These are phyloP conservation scores for Fusarium denticulatum DNA, from an alignment of 2,329 filamentous ascomycete genomes.

Conservation along the genomic window DNA sequence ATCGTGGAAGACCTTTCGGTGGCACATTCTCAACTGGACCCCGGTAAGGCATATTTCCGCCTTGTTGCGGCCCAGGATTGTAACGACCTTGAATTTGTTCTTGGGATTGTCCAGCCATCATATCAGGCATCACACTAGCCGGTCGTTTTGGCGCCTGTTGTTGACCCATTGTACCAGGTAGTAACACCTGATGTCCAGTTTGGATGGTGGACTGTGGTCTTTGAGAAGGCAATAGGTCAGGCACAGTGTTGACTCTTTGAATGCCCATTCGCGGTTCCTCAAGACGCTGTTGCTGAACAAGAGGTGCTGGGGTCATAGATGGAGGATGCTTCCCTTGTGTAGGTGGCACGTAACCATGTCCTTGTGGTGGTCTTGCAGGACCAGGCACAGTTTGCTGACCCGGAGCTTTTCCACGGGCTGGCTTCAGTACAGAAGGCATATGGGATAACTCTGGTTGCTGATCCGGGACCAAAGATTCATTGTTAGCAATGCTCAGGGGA, in stretches of 20 bases:
- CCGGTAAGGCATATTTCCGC: slow-evolving; percentile 21
- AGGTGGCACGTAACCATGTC: slow-evolving; percentile 37
- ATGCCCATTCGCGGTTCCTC: slow-evolving; percentile 35
- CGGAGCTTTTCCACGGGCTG: slow-evolving; percentile 33
- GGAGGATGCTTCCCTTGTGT: slow-evolving; percentile 36
- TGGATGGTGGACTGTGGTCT: slow-evolving; percentile 22
- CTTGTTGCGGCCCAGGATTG: slow-evolving; percentile 5
- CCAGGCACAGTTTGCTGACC: slow-evolving; percentile 6
- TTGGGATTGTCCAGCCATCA: slow-evolving; percentile 20
- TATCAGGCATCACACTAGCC: slow-evolving; percentile 36
- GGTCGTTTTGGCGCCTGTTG: slow-evolving; percentile 28
- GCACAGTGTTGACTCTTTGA: slow-evolving; percentile 38
- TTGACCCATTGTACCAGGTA: background rate
- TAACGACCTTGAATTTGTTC: slow-evolving; percentile 1
- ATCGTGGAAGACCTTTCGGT: slow-evolving; percentile 29
- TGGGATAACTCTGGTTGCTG: slow-evolving; percentile 25
- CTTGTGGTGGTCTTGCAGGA: slow-evolving; percentile 2
- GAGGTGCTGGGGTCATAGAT: slow-evolving; percentile 41
- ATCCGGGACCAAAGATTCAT: background rate
- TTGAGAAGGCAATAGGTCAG: slow-evolving; percentile 35
- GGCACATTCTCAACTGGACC: slow-evolving; percentile 24
- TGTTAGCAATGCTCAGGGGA: background rate
- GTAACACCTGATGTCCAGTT: slow-evolving; percentile 5
- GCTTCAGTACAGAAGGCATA: slow-evolving; percentile 40
- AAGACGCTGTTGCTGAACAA: slow-evolving; percentile 25